Conservation (phyloP, 345 rosid genomes). For the Salix dunnii region DNA sequence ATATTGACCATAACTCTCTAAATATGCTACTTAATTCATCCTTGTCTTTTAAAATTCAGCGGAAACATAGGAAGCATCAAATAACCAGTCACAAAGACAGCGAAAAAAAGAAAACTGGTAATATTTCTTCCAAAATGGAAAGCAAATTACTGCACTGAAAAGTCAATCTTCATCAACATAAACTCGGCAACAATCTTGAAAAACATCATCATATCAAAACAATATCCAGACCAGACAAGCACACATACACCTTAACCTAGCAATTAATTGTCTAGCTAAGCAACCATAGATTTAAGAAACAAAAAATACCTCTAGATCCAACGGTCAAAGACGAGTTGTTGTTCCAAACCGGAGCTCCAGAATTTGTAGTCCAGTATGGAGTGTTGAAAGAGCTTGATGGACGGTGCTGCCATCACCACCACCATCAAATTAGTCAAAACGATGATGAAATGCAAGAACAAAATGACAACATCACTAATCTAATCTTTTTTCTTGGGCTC, state of each 20-base stretch:
- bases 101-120: no score
- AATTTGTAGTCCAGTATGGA: constrained; percentile 72
- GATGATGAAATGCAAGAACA: no score
- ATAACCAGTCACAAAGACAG: background rate
- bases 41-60: background rate
- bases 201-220: no score
- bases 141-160: no score
- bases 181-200: no score
- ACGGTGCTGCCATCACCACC: constrained; percentile 36
- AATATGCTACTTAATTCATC: background rate
- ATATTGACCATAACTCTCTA: background rate
- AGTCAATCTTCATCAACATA: no score
- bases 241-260: background rate
- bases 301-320: constrained; percentile 63
- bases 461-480: no score
- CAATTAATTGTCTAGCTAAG: background rate
- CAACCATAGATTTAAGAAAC: no score
- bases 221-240: background rate
- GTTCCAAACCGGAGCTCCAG: constrained; percentile 81
- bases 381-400: constrained; percentile 71
- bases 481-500: no score
- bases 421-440: background rate
- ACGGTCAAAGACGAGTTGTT: constrained; percentile 74
- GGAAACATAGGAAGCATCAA: background rate
- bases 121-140: no score